Percentiles rank a stretch among this genome's conserved stretches.
phyloP scores from a whole-genome alignment of 148 eudicot species.

The Rhododendron kiyosumense region DNA sequence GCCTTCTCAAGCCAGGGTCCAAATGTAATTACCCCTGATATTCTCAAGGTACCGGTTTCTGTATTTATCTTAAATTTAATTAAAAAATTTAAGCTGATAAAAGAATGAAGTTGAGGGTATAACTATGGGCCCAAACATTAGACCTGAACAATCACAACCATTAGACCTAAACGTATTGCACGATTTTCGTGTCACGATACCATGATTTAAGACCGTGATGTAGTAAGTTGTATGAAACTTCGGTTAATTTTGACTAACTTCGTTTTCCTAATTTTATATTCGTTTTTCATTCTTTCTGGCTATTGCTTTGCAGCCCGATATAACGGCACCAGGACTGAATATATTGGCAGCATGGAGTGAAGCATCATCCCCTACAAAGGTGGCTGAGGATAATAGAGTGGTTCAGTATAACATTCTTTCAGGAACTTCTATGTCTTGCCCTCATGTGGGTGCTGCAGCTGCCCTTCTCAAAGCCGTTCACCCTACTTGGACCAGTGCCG shows the following conservation, averaged over 20 bases:
- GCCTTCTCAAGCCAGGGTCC: constrained; percentile 78
- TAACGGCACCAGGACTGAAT: constrained; percentile 77
- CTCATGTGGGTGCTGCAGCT: constrained; percentile 75
- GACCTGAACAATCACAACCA: too few species aligned
- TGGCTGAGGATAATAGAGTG: constrained; percentile 40
- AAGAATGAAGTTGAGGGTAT: too few species aligned
- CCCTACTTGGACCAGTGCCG: constrained; percentile 77
- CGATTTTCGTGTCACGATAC: background rate
- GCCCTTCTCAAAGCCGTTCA: constrained; percentile 73
- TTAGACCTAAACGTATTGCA: background rate
- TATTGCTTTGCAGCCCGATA: constrained; percentile 56
- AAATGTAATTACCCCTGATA: constrained; percentile 45
- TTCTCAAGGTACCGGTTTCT: constrained; percentile 49
- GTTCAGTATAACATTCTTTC: constrained; percentile 64
- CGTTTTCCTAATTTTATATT: background rate
- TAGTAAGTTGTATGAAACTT: background rate
- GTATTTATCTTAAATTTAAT: too few species aligned
- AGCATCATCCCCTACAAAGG: constrained; percentile 57
- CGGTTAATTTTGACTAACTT: background rate
- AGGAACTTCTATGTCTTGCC: constrained; percentile 95
- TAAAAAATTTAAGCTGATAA: too few species aligned
- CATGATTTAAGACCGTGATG: background rate
- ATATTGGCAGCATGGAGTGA: constrained; percentile 85
- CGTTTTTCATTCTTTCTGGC: background rate
- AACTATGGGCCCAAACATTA: too few species aligned